These are phyloP conservation scores for Trichoderma sp. DNA, from an alignment of 2,329 filamentous ascomycete genomes.

Conservation along the genomic window DNA sequence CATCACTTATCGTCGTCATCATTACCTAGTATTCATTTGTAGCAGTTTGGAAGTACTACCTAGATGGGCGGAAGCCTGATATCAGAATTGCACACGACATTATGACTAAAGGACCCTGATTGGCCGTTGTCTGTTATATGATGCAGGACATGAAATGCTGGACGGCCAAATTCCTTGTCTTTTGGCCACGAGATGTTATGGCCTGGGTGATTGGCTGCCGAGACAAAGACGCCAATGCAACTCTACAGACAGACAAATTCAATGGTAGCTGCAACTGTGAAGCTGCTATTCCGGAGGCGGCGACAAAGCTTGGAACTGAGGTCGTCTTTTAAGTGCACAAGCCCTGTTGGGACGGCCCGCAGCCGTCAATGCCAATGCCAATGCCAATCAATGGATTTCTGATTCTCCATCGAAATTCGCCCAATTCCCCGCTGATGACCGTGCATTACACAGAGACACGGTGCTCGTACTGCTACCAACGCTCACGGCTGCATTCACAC, in stretches of 20 bases:
- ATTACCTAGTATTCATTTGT: slow-evolving; percentile 14
- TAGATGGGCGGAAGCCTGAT: slow-evolving; percentile 13
- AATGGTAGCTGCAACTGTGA: neutral
- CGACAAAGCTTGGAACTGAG: neutral
- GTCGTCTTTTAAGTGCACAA: neutral
- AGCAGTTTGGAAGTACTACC: slow-evolving; percentile 11
- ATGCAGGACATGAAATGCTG: neutral
- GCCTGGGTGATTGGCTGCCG: neutral
- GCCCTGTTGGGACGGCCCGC: neutral
- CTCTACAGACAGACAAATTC: neutral
- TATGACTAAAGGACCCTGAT: neutral
- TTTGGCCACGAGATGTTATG: neutral
- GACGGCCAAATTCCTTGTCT: neutral
- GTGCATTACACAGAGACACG: neutral
- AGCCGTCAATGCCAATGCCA: neutral
- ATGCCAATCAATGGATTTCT: neutral
- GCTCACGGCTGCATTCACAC: neutral
- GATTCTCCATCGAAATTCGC: neutral
- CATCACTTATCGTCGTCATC: slow-evolving; percentile 6
- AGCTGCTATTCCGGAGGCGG: neutral
- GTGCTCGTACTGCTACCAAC: neutral
- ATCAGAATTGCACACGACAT: slow-evolving; percentile 18
- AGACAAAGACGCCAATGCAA: neutral
- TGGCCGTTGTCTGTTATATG: neutral
- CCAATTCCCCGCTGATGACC: neutral